These are phyloP conservation scores for Mucor plumbeus DNA, from an alignment of 371 early-diverging fungal species.

Conservation along the genomic window DNA sequence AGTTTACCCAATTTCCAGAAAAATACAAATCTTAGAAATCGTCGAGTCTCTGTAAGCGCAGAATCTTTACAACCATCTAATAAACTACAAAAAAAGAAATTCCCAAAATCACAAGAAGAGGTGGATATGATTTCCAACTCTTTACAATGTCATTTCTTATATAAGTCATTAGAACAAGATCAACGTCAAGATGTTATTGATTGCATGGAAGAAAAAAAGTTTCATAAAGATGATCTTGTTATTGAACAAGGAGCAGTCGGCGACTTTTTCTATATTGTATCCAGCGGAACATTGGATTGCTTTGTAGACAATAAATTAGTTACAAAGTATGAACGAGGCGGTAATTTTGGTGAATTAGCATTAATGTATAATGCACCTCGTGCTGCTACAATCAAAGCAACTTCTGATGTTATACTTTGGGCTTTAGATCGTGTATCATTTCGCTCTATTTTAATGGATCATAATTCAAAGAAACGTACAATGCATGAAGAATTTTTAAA, in stretches of 20 bases:
- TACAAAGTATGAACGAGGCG: conserved; percentile 75
- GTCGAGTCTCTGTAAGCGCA: conserved; percentile 92
- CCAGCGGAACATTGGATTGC: conserved; percentile 90
- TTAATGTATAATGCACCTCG: conserved; percentile 97
- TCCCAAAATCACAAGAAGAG: conserved; percentile 81
- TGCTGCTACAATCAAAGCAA: conserved; percentile 91
- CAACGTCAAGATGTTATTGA: conserved; percentile 22
- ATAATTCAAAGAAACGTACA: conserved; percentile 83
- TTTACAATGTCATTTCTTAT: conserved; percentile 83
- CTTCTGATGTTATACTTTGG: conserved; percentile 86
- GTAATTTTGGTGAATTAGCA: conserved; percentile 96
- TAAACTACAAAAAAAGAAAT: conserved; percentile 77
- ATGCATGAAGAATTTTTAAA: conserved; percentile 90
- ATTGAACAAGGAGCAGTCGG: conserved; percentile 96
- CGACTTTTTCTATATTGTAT: conserved; percentile 96
- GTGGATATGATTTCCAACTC: conserved; percentile 57
- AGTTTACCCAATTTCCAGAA: conserved; percentile 16
- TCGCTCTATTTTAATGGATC: conserved; percentile 90
- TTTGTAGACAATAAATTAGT: conserved; percentile 78
- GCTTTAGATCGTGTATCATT: conserved; percentile 94
- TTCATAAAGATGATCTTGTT: conserved; percentile 73
- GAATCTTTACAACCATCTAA: conserved; percentile 89
- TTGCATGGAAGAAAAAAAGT: conserved; percentile 84
- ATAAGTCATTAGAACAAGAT: conserved; percentile 78
- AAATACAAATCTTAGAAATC: conserved; percentile 49